Conservation (phyloP, 495 filamentous ascomycete genomes). For the Emericellopsis terricola region DNA sequence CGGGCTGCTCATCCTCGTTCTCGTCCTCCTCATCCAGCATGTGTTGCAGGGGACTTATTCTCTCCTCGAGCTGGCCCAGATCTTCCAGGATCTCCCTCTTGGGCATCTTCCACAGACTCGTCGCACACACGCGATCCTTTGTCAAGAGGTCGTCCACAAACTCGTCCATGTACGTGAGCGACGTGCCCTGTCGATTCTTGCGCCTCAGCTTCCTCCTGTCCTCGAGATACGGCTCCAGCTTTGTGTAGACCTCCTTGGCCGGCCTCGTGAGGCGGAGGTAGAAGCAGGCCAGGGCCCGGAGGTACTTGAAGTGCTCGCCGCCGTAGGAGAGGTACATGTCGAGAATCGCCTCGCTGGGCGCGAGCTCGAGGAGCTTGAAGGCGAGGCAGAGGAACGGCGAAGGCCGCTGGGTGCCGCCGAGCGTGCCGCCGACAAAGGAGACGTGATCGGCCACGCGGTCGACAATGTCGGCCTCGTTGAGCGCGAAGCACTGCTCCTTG, state of each 20-base stretch:
- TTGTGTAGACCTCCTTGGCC: constrained; percentile 60
- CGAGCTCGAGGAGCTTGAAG: constrained; percentile 86
- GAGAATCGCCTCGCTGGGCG: constrained; percentile 62
- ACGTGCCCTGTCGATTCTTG: constrained; percentile 49
- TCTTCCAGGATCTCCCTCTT: constrained; percentile 74
- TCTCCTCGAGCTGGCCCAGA: constrained; percentile 66
- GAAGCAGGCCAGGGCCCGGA: constrained; percentile 74
- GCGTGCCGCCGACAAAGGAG: constrained; percentile 67
- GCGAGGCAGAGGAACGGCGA: constrained; percentile 86
- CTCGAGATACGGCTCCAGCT: constrained; percentile 65
- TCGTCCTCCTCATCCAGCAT: constrained; percentile 65
- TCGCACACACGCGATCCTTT: constrained; percentile 80
- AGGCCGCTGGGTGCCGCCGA: constrained; percentile 63
- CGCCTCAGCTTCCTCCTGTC: constrained; percentile 73
- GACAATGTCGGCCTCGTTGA: constrained; percentile 79
- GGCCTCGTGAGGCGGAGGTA: constrained; percentile 83
- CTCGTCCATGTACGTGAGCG: constrained; percentile 70
- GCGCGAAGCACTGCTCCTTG: constrained; percentile 94
- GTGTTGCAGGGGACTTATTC: constrained; percentile 71
- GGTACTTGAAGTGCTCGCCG: constrained; percentile 72
- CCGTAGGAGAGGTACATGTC: constrained; percentile 57
- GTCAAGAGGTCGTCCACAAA: constrained; percentile 86
- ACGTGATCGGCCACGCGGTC: constrained; percentile 77
- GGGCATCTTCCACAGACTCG: constrained; percentile 83
- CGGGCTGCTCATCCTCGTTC: constrained; percentile 26